Conservation (phyloP, 139 green algal genomes). For the Tetraselmis striata region DNA sequence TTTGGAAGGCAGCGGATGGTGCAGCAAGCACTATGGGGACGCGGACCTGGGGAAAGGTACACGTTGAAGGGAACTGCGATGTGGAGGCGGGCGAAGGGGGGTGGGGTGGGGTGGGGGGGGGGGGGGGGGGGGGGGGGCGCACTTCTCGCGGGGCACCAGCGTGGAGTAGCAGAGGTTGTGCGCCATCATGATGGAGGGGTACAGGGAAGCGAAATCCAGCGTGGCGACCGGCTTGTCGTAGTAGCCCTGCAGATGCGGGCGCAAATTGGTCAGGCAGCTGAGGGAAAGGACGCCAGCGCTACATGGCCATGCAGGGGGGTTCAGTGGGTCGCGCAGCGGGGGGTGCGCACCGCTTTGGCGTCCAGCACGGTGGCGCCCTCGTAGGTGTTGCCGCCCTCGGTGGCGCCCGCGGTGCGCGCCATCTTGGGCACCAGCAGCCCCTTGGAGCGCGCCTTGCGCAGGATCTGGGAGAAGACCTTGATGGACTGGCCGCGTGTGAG, state of each 20-base stretch:
- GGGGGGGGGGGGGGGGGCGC: too few species aligned
- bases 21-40: too few species aligned
- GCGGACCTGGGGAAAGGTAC: too few species aligned
- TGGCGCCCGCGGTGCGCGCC: constrained; percentile 13
- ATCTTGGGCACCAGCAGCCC: constrained; percentile 83
- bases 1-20: too few species aligned
- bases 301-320: neutral
- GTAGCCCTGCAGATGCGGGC: constrained; percentile 44
- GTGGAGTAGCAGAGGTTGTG: constrained; percentile 99
- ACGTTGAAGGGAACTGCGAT: too few species aligned
- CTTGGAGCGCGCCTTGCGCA: constrained; percentile 77
- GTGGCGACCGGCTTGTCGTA: constrained; percentile 91
- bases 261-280: neutral
- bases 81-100: neutral
- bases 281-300: neutral
- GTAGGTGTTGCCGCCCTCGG: constrained; percentile 69
- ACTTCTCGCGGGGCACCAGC: constrained; percentile 61
- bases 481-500: constrained; percentile 72
- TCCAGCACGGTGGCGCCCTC: constrained; percentile 97
- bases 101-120: too few species aligned
- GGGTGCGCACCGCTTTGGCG: constrained; percentile 58
- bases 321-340: too few species aligned
- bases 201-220: constrained; percentile 97
- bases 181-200: constrained; percentile 99
- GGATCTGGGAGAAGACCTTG: constrained; percentile 85